Evolutionary conservation across 1,284 basidiomycete species (phyloP).

Genomic region (Ganoderma sinense): DNA sequence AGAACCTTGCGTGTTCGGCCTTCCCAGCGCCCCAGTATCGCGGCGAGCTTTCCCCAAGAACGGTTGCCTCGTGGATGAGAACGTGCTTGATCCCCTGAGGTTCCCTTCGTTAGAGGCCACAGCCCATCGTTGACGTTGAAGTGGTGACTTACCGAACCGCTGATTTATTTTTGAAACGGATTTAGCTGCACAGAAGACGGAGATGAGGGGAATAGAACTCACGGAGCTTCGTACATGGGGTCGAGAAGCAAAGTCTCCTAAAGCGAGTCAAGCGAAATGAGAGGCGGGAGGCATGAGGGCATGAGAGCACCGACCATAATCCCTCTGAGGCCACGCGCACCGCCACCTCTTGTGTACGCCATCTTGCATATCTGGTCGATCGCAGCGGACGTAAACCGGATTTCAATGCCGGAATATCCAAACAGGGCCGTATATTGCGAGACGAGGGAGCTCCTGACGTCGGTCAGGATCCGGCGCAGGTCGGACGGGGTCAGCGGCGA

Average conservation of each 20-base stretch:
- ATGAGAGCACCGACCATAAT: conserved; percentile 73
- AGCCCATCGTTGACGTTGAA: not conserved
- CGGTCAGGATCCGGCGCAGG: conserved; percentile 88
- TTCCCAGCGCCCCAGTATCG: conserved; percentile 62
- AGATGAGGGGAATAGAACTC: conserved; percentile 47
- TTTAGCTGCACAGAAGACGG: conserved; percentile 16
- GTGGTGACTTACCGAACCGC: conserved; percentile 19
- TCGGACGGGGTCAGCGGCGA: conserved; percentile 77
- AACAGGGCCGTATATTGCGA: conserved; percentile 91
- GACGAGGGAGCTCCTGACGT: conserved; percentile 89
- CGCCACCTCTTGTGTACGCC: conserved; percentile 84
- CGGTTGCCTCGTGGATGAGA: conserved; percentile 63
- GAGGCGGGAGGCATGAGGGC: not conserved
- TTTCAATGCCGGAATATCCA: conserved; percentile 81
- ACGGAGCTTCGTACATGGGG: conserved; percentile 93
- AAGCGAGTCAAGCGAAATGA: not conserved
- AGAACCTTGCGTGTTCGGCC: conserved; percentile 61
- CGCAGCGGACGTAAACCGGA: conserved; percentile 81
- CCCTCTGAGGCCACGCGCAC: conserved; percentile 87
- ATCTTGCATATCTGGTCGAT: conserved; percentile 81
- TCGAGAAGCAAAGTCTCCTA: conserved; percentile 84
- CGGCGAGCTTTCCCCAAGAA: conserved; percentile 55
- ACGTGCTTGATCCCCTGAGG: conserved; percentile 65
- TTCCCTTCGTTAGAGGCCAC: not conserved
- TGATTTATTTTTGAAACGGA: conserved; percentile 7